Evolutionary conservation across 768 basidiomycete species (phyloP), one percentile per base, ranked within the genome.

Genomic region (Crassisporium funariophilum): DNA sequence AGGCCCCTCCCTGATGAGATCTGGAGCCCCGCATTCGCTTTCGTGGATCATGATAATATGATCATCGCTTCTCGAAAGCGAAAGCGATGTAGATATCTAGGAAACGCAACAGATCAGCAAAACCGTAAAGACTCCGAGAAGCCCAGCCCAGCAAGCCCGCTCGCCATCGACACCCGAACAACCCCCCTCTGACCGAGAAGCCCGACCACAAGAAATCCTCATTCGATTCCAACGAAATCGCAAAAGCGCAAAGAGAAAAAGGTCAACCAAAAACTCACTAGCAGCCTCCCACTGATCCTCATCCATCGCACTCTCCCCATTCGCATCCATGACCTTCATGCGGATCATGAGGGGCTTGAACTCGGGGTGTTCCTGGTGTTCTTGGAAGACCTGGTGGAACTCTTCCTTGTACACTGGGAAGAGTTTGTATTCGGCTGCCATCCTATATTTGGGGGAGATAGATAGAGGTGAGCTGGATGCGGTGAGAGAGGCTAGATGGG

Each of bases 271-370:
- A 36, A 27, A 46, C 93, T 69, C 68, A 98, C 97, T 98, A n/a
- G 93, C 94, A 52, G 95, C 95, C 60, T 98, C 94, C 91, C 95
- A 97, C 68, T 98, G 95, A 56, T 90, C 87, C 55, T 89, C 88
- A 54, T 94, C 83, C 91, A 98, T 97, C 43, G 89, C 72, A 59
- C 91, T 95, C 69, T 88, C 88, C 2, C 94, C 93, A 33, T 86
- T 77, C 13, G 74, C 69, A 60, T 97, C 87, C 34, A 97, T 82
- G 21, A 99, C 97, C 52, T 84, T 88, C 97, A 99, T 99, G 55
- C 82, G 78, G 47, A 86, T 73, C 69, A 98, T 74, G 13, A 98
- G 74, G n/a, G 82, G 78, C 15, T 82, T 81, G 61, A 91, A 98
- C 56, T 97, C 93, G 2, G 78, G 67, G 53, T 88, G 78, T 19